Conservation (phyloP, 2,329 filamentous ascomycete genomes). For the Leptosphaerulina australis region DNA sequence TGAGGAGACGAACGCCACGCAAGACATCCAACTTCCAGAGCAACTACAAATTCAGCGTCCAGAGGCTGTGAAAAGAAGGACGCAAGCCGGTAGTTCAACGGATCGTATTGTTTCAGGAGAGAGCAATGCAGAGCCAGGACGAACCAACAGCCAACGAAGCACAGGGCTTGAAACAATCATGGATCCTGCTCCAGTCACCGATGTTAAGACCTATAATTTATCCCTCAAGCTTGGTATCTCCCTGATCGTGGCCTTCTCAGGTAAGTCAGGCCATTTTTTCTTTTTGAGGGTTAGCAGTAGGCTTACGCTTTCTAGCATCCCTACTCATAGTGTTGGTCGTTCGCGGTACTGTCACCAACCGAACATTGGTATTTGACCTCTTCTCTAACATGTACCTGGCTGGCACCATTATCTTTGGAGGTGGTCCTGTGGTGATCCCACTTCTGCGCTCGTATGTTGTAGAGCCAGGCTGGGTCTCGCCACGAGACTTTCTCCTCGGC, state of each 20-base stretch:
- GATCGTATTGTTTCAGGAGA: conserved; percentile 22
- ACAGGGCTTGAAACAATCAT: conserved; percentile 2
- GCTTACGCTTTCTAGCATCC: conserved; percentile 43
- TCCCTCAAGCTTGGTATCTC: conserved; percentile 46
- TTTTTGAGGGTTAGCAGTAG: not conserved
- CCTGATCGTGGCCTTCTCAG: conserved; percentile 57
- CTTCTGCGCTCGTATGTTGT: conserved; percentile 60
- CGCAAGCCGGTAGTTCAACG: conserved; percentile 24
- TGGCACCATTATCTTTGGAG: conserved; percentile 63
- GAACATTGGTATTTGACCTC: conserved; percentile 61
- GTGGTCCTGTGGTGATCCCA: conserved; percentile 55
- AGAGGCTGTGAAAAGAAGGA: conserved; percentile 31
- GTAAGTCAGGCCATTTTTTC: conserved; percentile 31
- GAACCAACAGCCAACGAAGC: conserved; percentile 7
- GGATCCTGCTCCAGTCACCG: conserved; percentile 14
- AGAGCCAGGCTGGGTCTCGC: conserved; percentile 70
- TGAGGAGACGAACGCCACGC: conserved; percentile 26
- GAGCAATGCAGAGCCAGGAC: conserved; percentile 10
- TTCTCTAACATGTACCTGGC: conserved; percentile 77
- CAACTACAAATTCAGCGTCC: conserved; percentile 21
- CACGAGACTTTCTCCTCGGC: conserved; percentile 74
- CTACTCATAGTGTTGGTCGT: conserved; percentile 64
- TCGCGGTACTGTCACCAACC: conserved; percentile 47
- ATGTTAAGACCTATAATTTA: conserved; percentile 45
- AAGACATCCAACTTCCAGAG: conserved; percentile 16